A percentile compares a stretch with the other conserved stretches of the same genome.
These are phyloP conservation scores for Coccomyxa sp. DNA, from an alignment of 139 green algal species.

Conservation along the genomic window DNA sequence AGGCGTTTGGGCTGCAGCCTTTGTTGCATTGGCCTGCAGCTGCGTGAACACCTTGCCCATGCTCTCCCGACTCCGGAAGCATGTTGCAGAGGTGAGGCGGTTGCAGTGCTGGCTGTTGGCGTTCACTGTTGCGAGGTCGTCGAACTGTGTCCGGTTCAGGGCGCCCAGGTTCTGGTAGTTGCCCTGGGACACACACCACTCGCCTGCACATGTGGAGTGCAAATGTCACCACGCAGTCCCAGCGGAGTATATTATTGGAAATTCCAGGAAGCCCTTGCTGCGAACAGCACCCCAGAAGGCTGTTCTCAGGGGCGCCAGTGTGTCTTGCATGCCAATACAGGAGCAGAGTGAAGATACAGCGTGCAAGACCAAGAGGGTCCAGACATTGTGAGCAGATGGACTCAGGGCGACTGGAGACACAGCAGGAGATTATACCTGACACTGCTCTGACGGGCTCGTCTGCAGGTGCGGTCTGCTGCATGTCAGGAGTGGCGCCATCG, in stretches of 20 bases:
- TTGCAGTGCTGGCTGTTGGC: not conserved
- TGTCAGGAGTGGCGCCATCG: not conserved
- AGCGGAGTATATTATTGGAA: no score
- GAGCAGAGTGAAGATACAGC: no score
- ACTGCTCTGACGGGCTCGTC: not conserved
- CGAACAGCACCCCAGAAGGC: no score
- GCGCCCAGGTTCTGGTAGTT: not conserved
- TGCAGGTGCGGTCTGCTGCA: not conserved
- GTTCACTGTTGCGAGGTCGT: not conserved
- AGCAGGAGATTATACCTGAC: no score
- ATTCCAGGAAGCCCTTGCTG: no score
- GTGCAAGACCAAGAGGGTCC: no score
- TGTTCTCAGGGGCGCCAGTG: no score
- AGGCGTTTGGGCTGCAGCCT: not conserved
- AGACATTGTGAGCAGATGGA: no score
- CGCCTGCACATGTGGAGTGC: not conserved
- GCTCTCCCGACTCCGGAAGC: not conserved
- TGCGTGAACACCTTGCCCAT: not conserved
- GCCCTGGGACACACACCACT: not conserved
- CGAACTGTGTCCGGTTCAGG: conserved; percentile 1
- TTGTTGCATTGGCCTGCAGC: not conserved
- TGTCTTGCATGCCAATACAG: no score
- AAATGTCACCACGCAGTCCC: no score
- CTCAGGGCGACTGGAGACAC: no score
- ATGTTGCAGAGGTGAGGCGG: not conserved